Conservation (phyloP, 192 early-diverging fungal species). For the Coemansia sp. region DNA sequence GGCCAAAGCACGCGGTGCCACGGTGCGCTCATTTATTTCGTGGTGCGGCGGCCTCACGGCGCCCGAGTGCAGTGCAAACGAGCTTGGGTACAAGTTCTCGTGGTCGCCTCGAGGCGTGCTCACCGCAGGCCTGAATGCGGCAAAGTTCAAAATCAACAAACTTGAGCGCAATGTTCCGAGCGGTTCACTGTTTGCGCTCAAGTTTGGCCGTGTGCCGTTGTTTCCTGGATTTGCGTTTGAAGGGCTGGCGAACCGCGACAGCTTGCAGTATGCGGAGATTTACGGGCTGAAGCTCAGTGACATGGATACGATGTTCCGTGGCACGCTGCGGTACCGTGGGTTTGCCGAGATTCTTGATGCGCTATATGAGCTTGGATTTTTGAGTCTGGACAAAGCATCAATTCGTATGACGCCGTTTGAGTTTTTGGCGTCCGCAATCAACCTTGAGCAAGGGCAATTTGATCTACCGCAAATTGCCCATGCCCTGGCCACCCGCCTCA, state of each 20-base stretch:
- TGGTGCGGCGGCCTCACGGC: constrained; percentile 96
- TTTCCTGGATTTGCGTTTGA: constrained; percentile 89
- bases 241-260: constrained; percentile 93
- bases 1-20: constrained; percentile 71
- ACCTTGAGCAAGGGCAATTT: not conserved
- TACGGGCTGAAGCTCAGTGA: constrained; percentile 77
- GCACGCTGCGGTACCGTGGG: constrained; percentile 90
- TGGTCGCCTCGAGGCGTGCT: constrained; percentile 93
- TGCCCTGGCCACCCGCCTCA: constrained; percentile 8
- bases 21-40: constrained; percentile 80
- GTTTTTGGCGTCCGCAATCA: constrained; percentile 16
- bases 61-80: constrained; percentile 88
- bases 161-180: constrained; percentile 66
- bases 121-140: constrained; percentile 83
- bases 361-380: constrained; percentile 75
- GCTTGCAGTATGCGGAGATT: constrained; percentile 79
- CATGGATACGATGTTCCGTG: constrained; percentile 91
- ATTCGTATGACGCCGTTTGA: constrained; percentile 13
- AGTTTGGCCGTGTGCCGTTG: constrained; percentile 73
- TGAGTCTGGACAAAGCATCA: constrained; percentile 57
- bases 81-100: constrained; percentile 93
- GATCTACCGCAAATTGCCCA: not conserved
- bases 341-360: constrained; percentile 85
- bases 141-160: constrained; percentile 75
- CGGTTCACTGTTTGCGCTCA: constrained; percentile 64